These are phyloP conservation scores for Lumnitzera littorea DNA, from an alignment of 345 rosid species.

Conservation along the genomic window DNA sequence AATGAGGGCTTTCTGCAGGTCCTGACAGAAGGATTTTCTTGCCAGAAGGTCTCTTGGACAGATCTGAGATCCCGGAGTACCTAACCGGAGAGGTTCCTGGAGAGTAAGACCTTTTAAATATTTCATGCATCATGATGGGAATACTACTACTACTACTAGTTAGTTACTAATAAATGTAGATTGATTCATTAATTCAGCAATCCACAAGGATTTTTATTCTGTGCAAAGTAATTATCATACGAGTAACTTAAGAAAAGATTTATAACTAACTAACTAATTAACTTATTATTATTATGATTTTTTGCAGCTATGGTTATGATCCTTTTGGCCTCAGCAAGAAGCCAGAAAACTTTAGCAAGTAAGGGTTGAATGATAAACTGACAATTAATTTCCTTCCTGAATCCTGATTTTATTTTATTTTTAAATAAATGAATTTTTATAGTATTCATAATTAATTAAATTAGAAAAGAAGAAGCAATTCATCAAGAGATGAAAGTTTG, in stretches of 20 bases:
- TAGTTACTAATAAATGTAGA: not conserved
- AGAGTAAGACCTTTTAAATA: slow-evolving; percentile 44
- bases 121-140: not conserved
- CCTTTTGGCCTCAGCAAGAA: slow-evolving; percentile 96
- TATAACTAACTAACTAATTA: too few species aligned
- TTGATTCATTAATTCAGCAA: not conserved
- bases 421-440: too few species aligned
- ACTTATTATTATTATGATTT: not conserved
- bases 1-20: slow-evolving; percentile 31
- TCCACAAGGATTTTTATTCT: not conserved
- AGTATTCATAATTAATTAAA: not conserved
- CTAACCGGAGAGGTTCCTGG: slow-evolving; percentile 95
- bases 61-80: slow-evolving; percentile 94
- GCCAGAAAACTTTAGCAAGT: slow-evolving; percentile 89
- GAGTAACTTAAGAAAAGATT: too few species aligned
- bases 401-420: not conserved
- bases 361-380: slow-evolving; percentile 12
- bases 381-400: not conserved
- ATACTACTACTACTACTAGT: too few species aligned
- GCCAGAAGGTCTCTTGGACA: slow-evolving; percentile 89
- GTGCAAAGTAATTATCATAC: not conserved
- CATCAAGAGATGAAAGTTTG: not conserved
- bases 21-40: slow-evolving; percentile 96
- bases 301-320: slow-evolving; percentile 86
- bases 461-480: not conserved